phyloP scores from a whole-genome alignment of 1,284 basidiomycete species.

The Austroboletus niveus region DNA sequence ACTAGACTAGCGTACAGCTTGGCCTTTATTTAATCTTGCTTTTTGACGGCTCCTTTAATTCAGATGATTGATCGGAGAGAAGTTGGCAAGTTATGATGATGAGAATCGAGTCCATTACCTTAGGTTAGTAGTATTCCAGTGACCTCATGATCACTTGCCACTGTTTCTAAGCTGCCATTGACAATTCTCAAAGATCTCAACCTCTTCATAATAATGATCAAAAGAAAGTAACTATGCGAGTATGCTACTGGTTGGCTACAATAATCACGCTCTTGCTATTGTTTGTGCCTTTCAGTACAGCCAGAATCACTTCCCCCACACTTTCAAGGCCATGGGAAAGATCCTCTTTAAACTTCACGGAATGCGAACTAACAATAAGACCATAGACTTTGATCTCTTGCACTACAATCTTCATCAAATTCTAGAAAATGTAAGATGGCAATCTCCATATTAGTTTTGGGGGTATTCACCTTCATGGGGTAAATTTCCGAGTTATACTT shows the following conservation, averaged over 20 bases:
- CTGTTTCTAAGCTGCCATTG: no score
- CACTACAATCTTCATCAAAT: constrained; percentile 3
- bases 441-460: not conserved
- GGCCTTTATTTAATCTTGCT: no score
- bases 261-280: constrained; percentile 11
- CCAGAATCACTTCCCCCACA: not conserved
- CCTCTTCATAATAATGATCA: no score
- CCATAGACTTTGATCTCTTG: constrained; percentile 11
- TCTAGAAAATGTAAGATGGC: not conserved
- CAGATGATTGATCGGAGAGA: no score
- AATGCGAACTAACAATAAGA: not conserved
- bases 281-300: constrained; percentile 9
- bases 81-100: no score
- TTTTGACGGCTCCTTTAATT: no score
- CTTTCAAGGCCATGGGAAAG: constrained; percentile 20
- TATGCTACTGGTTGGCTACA: constrained; percentile 11
- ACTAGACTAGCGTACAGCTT: constrained; percentile 50
- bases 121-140: no score
- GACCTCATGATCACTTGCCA: no score
- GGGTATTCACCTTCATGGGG: constrained; percentile 9
- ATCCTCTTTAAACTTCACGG: constrained; percentile 7
- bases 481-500: constrained; percentile 9
- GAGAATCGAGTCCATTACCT: no score
- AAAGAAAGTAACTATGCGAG: no score
- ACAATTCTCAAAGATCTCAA: no score